phyloP scores from a whole-genome alignment of 2,329 filamentous ascomycete genomes.

The Pyricularia sp. region DNA sequence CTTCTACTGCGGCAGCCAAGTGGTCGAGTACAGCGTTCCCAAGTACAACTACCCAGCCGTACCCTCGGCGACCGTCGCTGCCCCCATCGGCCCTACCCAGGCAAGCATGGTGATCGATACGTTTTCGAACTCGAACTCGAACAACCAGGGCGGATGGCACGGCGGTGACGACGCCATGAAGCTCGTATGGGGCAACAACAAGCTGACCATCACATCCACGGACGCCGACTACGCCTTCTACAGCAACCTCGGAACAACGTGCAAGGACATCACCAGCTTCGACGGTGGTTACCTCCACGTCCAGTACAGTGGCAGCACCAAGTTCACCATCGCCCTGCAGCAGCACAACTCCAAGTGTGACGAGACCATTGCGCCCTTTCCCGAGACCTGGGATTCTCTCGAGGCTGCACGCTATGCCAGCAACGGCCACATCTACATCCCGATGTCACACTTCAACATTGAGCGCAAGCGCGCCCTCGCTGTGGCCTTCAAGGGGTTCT shows the following conservation, averaged over 20 bases:
- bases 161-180: constrained; percentile 42
- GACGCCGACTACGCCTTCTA: constrained; percentile 30
- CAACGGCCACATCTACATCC: constrained; percentile 49
- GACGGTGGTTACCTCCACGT: constrained; percentile 50
- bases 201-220: constrained; percentile 41
- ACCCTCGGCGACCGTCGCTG: constrained; percentile 27
- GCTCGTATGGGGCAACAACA: constrained; percentile 35
- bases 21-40: constrained; percentile 33
- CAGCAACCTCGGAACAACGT: constrained; percentile 27
- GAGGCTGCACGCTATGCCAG: constrained; percentile 46
- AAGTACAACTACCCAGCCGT: constrained; percentile 20
- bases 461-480: constrained; percentile 42
- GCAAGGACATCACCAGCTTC: constrained; percentile 41
- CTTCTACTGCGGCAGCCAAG: constrained; percentile 42
- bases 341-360: constrained; percentile 53
- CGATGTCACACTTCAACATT: constrained; percentile 52
- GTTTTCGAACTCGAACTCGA: constrained; percentile 38
- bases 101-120: constrained; percentile 45
- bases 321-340: constrained; percentile 51
- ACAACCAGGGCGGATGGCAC: constrained; percentile 52
- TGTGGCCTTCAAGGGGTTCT: constrained; percentile 53
- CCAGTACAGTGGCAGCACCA: constrained; percentile 45
- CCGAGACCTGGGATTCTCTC: constrained; percentile 54
- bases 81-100: constrained; percentile 27
- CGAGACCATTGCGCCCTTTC: constrained; percentile 41